Percentiles rank a stretch among this genome's conserved stretches.
These are phyloP conservation scores for Rhizophagus prolifer DNA, from an alignment of 192 early-diverging fungal species.

Conservation along the genomic window DNA sequence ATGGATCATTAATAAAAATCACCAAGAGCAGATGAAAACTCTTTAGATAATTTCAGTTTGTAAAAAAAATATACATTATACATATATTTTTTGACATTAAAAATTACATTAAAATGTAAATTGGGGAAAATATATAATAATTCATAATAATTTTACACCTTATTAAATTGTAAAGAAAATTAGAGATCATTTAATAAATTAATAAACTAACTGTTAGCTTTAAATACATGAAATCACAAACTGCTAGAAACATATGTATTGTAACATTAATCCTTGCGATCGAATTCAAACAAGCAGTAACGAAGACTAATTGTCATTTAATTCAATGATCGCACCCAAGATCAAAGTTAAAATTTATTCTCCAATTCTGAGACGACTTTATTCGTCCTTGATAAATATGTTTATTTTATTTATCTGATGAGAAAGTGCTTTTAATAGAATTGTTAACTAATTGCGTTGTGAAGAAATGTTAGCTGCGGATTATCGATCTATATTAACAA, in stretches of 20 bases:
- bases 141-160: no score
- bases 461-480: neutral
- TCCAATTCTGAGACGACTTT: slow-evolving; percentile 9
- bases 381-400: slow-evolving; percentile 8
- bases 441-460: slow-evolving; percentile 8
- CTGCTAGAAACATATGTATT: neutral
- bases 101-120: no score
- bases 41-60: no score
- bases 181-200: no score
- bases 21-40: no score
- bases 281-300: neutral
- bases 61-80: no score
- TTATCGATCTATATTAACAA: neutral
- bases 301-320: neutral
- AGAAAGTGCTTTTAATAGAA: slow-evolving; percentile 13
- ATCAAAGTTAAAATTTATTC: neutral
- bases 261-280: slow-evolving; percentile 5
- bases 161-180: no score
- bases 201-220: neutral
- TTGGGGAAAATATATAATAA: no score
- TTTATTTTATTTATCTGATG: slow-evolving; percentile 1
- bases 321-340: neutral
- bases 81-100: no score
- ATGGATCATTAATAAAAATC: neutral
- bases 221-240: neutral